phyloP scores from a whole-genome alignment of 2,329 filamentous ascomycete genomes.

The Penicillium sp. region DNA sequence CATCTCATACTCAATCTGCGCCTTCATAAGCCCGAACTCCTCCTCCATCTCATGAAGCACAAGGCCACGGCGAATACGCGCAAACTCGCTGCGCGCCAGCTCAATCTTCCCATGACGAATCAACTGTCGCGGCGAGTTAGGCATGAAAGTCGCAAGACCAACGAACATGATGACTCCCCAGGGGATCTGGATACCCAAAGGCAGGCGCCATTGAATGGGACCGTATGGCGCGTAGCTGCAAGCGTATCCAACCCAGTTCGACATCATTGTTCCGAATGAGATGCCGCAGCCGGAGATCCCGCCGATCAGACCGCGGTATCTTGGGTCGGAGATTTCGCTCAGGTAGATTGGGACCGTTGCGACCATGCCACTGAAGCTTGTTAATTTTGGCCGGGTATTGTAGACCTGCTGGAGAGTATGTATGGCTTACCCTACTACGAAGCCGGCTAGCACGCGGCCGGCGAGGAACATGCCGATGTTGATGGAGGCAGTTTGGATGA shows the following conservation, averaged over 20 bases:
- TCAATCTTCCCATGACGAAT: conserved; percentile 45
- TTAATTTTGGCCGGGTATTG: neutral
- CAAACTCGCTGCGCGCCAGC: conserved; percentile 42
- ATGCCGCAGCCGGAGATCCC: conserved; percentile 49
- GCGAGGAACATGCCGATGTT: conserved; percentile 50
- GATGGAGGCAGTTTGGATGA: conserved; percentile 48
- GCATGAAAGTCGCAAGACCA: conserved; percentile 50
- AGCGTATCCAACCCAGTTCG: conserved; percentile 52
- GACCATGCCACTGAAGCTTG: conserved; percentile 36
- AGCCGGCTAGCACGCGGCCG: conserved; percentile 42
- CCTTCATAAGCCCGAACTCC: conserved; percentile 49
- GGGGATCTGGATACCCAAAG: conserved; percentile 48
- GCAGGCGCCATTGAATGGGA: conserved; percentile 47
- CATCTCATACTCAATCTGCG: conserved; percentile 51
- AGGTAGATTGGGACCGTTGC: conserved; percentile 50
- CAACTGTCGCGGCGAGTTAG: conserved; percentile 48
- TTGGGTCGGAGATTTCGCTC: conserved; percentile 46
- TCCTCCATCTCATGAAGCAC: conserved; percentile 38
- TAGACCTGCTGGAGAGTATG: neutral
- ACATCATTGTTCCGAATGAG: conserved; percentile 48
- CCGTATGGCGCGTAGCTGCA: conserved; percentile 49
- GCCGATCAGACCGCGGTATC: conserved; percentile 46
- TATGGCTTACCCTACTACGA: conserved; percentile 38
- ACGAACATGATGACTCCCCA: conserved; percentile 49
- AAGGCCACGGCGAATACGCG: conserved; percentile 42